Conservation (phyloP, 2,329 filamentous ascomycete species). For the Ophiocordyceps camponoti-floridani region DNA sequence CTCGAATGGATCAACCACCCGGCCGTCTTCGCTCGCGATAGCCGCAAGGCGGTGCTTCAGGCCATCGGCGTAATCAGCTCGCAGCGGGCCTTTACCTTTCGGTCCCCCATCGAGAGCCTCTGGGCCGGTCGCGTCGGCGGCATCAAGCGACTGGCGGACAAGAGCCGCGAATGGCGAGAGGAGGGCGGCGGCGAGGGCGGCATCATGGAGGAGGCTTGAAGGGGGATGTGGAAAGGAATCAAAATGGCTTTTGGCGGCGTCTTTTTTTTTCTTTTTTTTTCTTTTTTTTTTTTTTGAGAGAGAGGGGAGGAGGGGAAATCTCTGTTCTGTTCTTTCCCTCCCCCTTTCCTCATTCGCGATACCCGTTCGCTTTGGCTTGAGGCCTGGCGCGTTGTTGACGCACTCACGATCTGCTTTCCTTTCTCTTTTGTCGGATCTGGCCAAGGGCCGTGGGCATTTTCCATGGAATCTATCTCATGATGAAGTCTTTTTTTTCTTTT, state of each 20-base stretch:
- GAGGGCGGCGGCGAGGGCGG: constrained; percentile 56
- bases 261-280: background rate
- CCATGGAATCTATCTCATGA: too few relatives aligned
- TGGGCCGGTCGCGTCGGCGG: constrained; percentile 76
- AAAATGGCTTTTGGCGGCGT: background rate
- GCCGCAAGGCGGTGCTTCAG: constrained; percentile 86
- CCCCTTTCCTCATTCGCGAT: background rate
- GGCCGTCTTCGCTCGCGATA: constrained; percentile 83
- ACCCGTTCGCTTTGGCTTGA: background rate
- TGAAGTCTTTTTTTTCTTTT: background rate
- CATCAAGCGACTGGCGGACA: constrained; percentile 64
- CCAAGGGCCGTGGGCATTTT: background rate
- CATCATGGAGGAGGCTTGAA: constrained; percentile 41
- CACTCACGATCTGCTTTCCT: background rate
- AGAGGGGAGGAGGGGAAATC: too few relatives aligned
- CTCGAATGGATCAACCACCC: constrained; percentile 97
- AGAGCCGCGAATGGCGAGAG: constrained; percentile 83
- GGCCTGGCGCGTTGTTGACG: background rate
- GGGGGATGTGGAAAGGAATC: background rate
- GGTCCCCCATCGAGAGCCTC: constrained; percentile 71
- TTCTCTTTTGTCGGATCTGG: background rate
- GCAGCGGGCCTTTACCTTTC: constrained; percentile 84
- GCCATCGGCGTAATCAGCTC: constrained; percentile 93
- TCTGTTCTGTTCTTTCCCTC: background rate
- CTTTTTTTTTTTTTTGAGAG: too few relatives aligned